A percentile compares a stretch with the other conserved stretches of the same genome.
phyloP scores from a whole-genome alignment of 345 rosid species.

The Streptanthus diversifolius region DNA sequence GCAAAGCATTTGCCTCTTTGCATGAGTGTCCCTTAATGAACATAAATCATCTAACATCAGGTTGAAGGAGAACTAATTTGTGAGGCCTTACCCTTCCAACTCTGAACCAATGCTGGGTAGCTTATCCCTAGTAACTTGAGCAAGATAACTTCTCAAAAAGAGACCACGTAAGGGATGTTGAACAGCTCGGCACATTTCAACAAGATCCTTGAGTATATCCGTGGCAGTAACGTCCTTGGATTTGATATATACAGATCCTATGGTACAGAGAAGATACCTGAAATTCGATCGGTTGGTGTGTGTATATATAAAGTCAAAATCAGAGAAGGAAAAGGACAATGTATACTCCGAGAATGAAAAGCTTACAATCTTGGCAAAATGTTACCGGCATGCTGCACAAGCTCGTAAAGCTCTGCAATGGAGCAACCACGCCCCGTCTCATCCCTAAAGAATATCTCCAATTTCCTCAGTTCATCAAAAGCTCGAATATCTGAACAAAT shows the following conservation, averaged over 20 bases:
- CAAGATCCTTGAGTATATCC: slow-evolving; percentile 95
- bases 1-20: slow-evolving; percentile 12
- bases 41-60: background rate
- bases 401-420: slow-evolving; percentile 82
- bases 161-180: slow-evolving; percentile 99
- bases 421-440: slow-evolving; percentile 90
- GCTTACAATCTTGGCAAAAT: slow-evolving; percentile 95
- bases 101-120: slow-evolving; percentile 84
- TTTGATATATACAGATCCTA: slow-evolving; percentile 92
- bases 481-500: slow-evolving; percentile 70
- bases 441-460: slow-evolving; percentile 89
- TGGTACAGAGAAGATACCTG: slow-evolving; percentile 96
- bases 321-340: background rate
- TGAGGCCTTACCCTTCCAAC: slow-evolving; percentile 65
- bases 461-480: slow-evolving; percentile 82
- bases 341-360: slow-evolving; percentile 10
- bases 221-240: slow-evolving; percentile 88
- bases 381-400: slow-evolving; percentile 98
- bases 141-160: slow-evolving; percentile 92
- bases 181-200: slow-evolving; percentile 98
- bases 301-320: background rate
- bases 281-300: background rate
- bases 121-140: slow-evolving; percentile 91
- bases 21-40: background rate
- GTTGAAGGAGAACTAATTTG: background rate